phyloP scores from a whole-genome alignment of 306 rosid species.

The Astragalus glycyphyllos region DNA sequence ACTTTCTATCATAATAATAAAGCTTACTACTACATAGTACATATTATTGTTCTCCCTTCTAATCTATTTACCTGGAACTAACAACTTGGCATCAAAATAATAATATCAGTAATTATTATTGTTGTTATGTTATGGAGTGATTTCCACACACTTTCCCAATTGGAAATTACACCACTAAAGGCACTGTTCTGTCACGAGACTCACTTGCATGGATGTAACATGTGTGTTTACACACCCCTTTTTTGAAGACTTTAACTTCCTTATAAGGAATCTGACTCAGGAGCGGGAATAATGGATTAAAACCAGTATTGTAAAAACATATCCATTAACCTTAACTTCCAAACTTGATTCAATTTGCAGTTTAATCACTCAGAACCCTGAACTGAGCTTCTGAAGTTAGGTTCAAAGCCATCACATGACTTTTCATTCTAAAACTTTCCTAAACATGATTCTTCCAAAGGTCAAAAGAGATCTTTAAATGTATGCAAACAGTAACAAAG shows the following conservation, averaged over 20 bases:
- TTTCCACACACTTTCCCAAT: no score
- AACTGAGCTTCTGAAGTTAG: conserved; percentile 38
- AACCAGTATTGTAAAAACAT: conserved; percentile 8
- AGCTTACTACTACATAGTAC: no score
- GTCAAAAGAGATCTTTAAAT: conserved; percentile 34
- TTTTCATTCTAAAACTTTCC: conserved; percentile 3
- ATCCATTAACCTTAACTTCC: not conserved
- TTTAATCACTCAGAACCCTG: not conserved
- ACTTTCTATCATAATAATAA: no score
- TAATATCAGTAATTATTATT: no score
- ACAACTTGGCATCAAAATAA: no score
- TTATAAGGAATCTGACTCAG: no score
- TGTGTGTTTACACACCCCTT: no score
- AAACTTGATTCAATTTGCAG: conserved; percentile 14
- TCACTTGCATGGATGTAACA: conserved; percentile 24
- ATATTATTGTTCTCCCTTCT: no score
- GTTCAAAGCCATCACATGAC: conserved; percentile 47
- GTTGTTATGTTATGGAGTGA: no score
- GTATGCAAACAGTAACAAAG: conserved; percentile 25
- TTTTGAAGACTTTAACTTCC: no score
- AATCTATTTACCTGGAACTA: no score
- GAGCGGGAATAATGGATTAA: conserved; percentile 18
- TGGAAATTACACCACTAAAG: not conserved
- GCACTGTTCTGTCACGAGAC: conserved; percentile 22
- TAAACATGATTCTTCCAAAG: conserved; percentile 23